Conservation (phyloP, 208 protist genomes). For the Leishmania martiniquensis region DNA sequence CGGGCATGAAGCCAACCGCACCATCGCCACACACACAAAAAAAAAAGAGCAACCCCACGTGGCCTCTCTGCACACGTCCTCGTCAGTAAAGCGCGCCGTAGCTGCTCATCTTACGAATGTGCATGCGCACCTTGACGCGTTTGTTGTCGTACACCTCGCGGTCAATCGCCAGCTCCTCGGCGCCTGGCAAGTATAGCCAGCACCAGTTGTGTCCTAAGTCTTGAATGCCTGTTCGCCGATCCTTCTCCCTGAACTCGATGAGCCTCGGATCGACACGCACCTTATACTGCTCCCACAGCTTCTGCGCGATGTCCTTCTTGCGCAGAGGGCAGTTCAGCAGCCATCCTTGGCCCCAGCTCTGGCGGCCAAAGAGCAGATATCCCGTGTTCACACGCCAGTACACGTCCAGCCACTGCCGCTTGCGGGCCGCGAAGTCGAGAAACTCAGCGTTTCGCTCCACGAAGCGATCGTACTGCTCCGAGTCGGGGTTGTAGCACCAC, state of each 20-base stretch:
- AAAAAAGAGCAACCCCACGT: background rate
- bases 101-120: constrained; percentile 86
- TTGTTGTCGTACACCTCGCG: constrained; percentile 94
- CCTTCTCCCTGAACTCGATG: constrained; percentile 90
- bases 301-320: constrained; percentile 89
- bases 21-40: background rate
- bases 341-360: constrained; percentile 91
- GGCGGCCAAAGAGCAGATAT: constrained; percentile 88
- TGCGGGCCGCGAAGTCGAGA: constrained; percentile 90
- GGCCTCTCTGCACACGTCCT: background rate
- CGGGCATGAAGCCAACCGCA: background rate
- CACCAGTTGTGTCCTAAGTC: constrained; percentile 94
- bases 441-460: constrained; percentile 90
- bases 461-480: constrained; percentile 86
- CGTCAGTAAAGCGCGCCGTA: constrained; percentile 74
- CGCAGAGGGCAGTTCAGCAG: constrained; percentile 90
- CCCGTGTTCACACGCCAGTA: constrained; percentile 94
- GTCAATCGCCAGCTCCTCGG: constrained; percentile 89
- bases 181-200: constrained; percentile 92
- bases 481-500: constrained; percentile 92
- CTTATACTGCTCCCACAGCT: constrained; percentile 94
- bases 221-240: constrained; percentile 89
- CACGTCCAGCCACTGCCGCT: constrained; percentile 93
- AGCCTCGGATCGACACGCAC: constrained; percentile 86
- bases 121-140: constrained; percentile 92